Conservation (phyloP, 2,329 filamentous ascomycete genomes). For the Pseudogymnoascus sp. region DNA sequence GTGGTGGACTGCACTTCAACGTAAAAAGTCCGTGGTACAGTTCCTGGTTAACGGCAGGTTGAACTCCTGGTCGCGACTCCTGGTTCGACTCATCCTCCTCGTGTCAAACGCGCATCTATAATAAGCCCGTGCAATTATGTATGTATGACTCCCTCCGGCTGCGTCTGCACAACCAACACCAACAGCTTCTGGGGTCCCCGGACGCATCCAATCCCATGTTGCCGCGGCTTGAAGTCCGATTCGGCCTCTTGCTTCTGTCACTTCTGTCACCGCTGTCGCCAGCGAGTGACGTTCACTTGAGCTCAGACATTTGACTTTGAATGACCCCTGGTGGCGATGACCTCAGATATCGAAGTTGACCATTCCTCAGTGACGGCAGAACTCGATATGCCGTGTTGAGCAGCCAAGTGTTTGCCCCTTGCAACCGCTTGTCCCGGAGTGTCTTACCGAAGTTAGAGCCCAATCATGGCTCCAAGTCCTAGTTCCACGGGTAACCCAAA, state of each 20-base stretch:
- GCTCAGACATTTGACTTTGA: conserved; percentile 1
- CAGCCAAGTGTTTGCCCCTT: conserved; percentile 5
- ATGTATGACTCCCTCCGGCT: background rate
- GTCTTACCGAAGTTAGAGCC: conserved; percentile 1
- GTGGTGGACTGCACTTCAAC: background rate
- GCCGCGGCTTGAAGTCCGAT: conserved; percentile 6
- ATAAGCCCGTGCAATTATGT: conserved; percentile 2
- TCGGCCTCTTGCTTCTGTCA: background rate
- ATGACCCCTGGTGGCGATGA: background rate
- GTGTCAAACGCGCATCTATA: conserved; percentile 1
- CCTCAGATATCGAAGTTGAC: background rate
- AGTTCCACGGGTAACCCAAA: conserved; percentile 5
- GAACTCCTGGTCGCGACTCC: background rate
- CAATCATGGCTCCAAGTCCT: conserved; percentile 1
- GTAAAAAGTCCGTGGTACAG: conserved; percentile 1
- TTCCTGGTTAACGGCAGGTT: conserved; percentile 5
- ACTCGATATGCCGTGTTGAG: conserved; percentile 3
- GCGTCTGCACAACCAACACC: background rate
- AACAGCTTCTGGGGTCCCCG: conserved; percentile 4
- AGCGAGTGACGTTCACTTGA: background rate
- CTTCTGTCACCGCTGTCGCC: background rate
- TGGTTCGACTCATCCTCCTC: background rate
- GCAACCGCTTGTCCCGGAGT: conserved; percentile 3
- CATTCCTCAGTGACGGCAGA: background rate
- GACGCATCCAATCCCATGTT: background rate